Percentiles rank a stretch among this genome's conserved stretches.
phyloP scores from a whole-genome alignment of 2,329 filamentous ascomycete genomes.

The Aspergillus calidoustus region DNA sequence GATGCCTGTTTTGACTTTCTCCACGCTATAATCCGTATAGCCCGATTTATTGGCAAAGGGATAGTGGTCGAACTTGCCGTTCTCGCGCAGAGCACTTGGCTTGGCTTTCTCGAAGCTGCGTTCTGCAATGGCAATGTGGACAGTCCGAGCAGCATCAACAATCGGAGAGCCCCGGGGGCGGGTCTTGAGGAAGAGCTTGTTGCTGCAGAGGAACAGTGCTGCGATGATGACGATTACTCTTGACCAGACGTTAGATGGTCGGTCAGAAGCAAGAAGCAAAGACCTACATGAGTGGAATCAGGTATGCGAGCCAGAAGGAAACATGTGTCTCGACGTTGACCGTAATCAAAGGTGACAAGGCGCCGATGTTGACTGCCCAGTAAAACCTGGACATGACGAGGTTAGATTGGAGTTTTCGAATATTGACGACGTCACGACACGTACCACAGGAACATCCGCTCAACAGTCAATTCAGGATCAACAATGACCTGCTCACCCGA shows the following conservation, averaged over 20 bases:
- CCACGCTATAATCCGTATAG: constrained; percentile 61
- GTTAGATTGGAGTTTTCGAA: neutral
- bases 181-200: constrained; percentile 32
- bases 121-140: constrained; percentile 27
- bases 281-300: constrained; percentile 53
- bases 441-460: constrained; percentile 66
- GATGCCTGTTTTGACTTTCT: constrained; percentile 64
- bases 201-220: constrained; percentile 48
- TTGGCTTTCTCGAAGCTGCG: constrained; percentile 24
- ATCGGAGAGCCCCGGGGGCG: constrained; percentile 61
- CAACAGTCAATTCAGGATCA: constrained; percentile 62
- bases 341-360: constrained; percentile 54
- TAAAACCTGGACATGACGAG: constrained; percentile 48
- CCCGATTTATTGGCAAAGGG: constrained; percentile 24
- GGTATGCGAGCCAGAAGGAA: constrained; percentile 65
- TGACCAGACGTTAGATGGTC: constrained; percentile 48
- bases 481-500: constrained; percentile 58
- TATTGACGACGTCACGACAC: neutral
- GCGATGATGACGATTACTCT: constrained; percentile 53
- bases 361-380: constrained; percentile 68
- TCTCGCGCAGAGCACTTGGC: constrained; percentile 20
- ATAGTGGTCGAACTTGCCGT: constrained; percentile 26
- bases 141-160: constrained; percentile 50
- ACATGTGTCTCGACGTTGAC: constrained; percentile 65
- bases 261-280: too few species aligned